Conservation (phyloP, 805 yeast genomes). For the Sungouiozyma ichnusensis region DNA sequence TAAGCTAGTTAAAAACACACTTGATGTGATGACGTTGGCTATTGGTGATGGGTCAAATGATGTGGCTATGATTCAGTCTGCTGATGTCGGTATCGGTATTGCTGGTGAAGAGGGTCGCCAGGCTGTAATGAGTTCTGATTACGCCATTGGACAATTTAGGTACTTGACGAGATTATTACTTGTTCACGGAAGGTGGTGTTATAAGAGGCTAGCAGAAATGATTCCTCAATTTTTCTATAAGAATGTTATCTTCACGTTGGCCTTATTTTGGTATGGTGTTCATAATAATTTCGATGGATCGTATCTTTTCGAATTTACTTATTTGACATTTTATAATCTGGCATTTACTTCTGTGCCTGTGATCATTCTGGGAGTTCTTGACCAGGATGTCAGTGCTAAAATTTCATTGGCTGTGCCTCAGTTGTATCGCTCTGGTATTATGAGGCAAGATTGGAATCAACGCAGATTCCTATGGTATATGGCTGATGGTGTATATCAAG, state of each 20-base stretch:
- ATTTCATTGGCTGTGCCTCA: constrained; percentile 67
- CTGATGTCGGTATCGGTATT: constrained; percentile 81
- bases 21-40: constrained; percentile 76
- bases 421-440: constrained; percentile 60
- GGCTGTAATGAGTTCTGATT: constrained; percentile 83
- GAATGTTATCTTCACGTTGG: constrained; percentile 63
- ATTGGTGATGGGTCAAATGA: constrained; percentile 88
- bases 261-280: constrained; percentile 74
- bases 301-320: constrained; percentile 68
- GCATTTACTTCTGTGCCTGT: constrained; percentile 79
- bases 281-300: constrained; percentile 71
- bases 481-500: constrained; percentile 74
- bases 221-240: constrained; percentile 74
- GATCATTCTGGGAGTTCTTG: constrained; percentile 65
- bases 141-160: constrained; percentile 80
- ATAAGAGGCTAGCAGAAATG: constrained; percentile 74
- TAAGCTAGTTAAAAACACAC: constrained; percentile 58
- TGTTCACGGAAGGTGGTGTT: constrained; percentile 82
- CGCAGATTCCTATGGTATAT: constrained; percentile 61
- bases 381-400: constrained; percentile 67
- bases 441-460: constrained; percentile 64
- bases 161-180: constrained; percentile 53
- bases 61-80: constrained; percentile 85
- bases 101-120: constrained; percentile 90
- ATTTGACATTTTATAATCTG: constrained; percentile 69